A percentile compares a stretch with the other conserved stretches of the same genome.
phyloP scores from a whole-genome alignment of 805 yeast species.

The Schizosaccharomyces cryophilus region DNA sequence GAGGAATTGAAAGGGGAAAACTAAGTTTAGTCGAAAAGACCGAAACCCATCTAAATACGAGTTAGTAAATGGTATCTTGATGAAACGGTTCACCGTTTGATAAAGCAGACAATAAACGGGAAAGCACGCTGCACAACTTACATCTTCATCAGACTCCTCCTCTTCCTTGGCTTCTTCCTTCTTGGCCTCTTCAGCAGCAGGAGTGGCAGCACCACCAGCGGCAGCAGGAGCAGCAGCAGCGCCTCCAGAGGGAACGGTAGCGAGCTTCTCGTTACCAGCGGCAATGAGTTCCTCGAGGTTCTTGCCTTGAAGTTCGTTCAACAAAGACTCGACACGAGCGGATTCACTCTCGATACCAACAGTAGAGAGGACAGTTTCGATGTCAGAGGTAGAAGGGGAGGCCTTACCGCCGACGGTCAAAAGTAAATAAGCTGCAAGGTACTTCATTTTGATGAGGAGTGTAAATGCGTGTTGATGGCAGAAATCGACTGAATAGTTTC shows the following conservation, averaged over 20 bases:
- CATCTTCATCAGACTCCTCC: conserved; percentile 38
- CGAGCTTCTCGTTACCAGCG: conserved; percentile 87
- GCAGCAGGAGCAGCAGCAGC: conserved; percentile 67
- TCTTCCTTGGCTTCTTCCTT: conserved; percentile 28
- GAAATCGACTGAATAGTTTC: not conserved
- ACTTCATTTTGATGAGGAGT: conserved; percentile 36
- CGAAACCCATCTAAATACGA: conserved; percentile 26
- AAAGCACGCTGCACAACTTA: conserved; percentile 5
- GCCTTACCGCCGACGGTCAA: conserved; percentile 92
- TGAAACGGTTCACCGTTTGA: not conserved
- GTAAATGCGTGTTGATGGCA: not conserved
- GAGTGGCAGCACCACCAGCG: conserved; percentile 39
- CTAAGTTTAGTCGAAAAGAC: conserved; percentile 76
- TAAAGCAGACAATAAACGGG: not conserved
- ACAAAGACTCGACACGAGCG: conserved; percentile 54
- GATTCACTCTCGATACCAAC: conserved; percentile 93
- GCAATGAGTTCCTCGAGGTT: conserved; percentile 49
- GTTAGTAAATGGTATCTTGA: not conserved
- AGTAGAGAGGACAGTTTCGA: conserved; percentile 68
- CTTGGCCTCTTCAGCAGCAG: conserved; percentile 39
- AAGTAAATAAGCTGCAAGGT: conserved; percentile 98
- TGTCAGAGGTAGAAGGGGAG: conserved; percentile 80
- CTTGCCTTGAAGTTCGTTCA: conserved; percentile 84
- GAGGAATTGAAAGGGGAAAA: not conserved
- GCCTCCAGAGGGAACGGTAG: conserved; percentile 95